phyloP scores from a whole-genome alignment of 2,329 filamentous ascomycete species.

The Phoma sp. region DNA sequence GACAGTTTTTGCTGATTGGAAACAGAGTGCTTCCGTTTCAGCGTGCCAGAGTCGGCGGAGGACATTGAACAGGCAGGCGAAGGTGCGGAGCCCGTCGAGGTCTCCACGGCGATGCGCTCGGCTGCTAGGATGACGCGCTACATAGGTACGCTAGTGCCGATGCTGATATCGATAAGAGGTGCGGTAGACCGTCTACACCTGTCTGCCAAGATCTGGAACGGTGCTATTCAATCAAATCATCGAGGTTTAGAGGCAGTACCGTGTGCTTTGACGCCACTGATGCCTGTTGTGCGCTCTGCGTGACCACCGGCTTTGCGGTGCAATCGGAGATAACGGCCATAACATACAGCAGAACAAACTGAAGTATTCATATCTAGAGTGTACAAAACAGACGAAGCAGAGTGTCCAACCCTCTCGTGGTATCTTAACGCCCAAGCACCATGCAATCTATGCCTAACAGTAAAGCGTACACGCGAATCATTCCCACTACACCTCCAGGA shows the following conservation, averaged over 20 bases:
- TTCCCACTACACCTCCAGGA: neutral
- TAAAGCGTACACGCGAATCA: neutral
- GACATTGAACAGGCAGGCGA: slow-evolving; percentile 41
- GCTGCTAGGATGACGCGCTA: slow-evolving; percentile 39
- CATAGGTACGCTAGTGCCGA: slow-evolving; percentile 16
- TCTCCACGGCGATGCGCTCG: slow-evolving; percentile 25
- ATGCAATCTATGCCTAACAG: slow-evolving; percentile 27
- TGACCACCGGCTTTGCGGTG: neutral
- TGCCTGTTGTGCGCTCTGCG: neutral
- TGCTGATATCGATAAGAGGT: slow-evolving; percentile 11
- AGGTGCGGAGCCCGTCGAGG: slow-evolving; percentile 26
- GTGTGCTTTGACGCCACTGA: neutral
- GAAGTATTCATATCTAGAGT: neutral
- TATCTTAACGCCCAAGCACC: slow-evolving; percentile 29
- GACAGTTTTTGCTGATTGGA: slow-evolving; percentile 48
- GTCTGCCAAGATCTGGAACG: too few species aligned
- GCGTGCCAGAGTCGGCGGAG: slow-evolving; percentile 35
- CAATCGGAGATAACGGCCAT: slow-evolving; percentile 10
- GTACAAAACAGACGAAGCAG: neutral
- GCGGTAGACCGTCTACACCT: too few species aligned
- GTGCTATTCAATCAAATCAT: too few species aligned
- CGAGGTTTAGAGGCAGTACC: too few species aligned
- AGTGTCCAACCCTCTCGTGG: slow-evolving; percentile 1
- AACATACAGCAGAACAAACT: neutral
- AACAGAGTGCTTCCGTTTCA: slow-evolving; percentile 48